A percentile compares a stretch with the other conserved stretches of the same genome.
Evolutionary conservation across 345 rosid genomes (phyloP).

Genomic region (Brassica cretica): DNA sequence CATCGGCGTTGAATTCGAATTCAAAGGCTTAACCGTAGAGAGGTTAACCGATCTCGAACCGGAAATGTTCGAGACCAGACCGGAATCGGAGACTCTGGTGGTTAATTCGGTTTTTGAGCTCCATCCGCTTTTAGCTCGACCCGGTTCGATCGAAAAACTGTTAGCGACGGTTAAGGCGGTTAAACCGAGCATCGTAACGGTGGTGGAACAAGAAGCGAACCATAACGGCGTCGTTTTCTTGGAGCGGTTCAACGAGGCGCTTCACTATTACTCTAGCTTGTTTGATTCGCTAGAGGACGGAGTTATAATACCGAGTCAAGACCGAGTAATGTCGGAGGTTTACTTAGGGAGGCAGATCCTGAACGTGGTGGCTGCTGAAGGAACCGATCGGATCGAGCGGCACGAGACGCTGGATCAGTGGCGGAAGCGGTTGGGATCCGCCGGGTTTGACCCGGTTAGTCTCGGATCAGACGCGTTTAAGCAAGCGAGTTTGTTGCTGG

Average conservation of each 20-base stretch:
- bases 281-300: slow-evolving; percentile 82
- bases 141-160: slow-evolving; percentile 49
- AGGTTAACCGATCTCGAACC: slow-evolving; percentile 72
- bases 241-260: slow-evolving; percentile 69
- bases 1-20: slow-evolving; percentile 62
- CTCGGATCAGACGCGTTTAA: slow-evolving; percentile 81
- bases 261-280: slow-evolving; percentile 75
- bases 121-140: slow-evolving; percentile 47
- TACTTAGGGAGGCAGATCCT: slow-evolving; percentile 66
- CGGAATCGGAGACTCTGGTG: slow-evolving; percentile 62
- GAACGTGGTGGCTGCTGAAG: slow-evolving; percentile 75
- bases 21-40: slow-evolving; percentile 53
- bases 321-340: slow-evolving; percentile 67
- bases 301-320: slow-evolving; percentile 51
- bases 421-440: slow-evolving; percentile 51
- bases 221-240: slow-evolving; percentile 69
- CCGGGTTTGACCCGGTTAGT: slow-evolving; percentile 64
- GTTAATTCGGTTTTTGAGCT: slow-evolving; percentile 81
- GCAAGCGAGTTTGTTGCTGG: slow-evolving; percentile 79
- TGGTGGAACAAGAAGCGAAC: slow-evolving; percentile 81
- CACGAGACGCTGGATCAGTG: slow-evolving; percentile 74
- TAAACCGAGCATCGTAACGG: slow-evolving; percentile 69
- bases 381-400: slow-evolving; percentile 63
- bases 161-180: slow-evolving; percentile 60
- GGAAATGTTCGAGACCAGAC: slow-evolving; percentile 65